A percentile compares a stretch with the other conserved stretches of the same genome.
These are phyloP conservation scores for Colletotrichum gloeosporioides DNA, from an alignment of 2,329 filamentous ascomycete species.

Conservation along the genomic window DNA sequence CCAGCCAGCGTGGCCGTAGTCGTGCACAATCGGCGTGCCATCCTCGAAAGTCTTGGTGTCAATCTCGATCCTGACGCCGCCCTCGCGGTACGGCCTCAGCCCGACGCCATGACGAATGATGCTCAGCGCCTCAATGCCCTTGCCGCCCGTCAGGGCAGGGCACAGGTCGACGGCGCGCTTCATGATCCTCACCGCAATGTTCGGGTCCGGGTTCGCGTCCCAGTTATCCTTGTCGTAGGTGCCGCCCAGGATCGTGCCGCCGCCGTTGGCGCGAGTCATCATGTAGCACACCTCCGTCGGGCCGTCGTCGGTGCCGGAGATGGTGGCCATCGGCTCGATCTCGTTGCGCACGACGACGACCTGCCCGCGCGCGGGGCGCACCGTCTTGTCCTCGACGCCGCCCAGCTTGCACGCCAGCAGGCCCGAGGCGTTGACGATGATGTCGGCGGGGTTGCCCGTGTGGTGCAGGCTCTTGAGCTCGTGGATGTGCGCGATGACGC, in stretches of 20 bases:
- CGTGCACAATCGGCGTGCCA: conserved; percentile 73
- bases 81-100: conserved; percentile 75
- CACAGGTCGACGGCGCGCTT: conserved; percentile 70
- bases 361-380: conserved; percentile 73
- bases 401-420: conserved; percentile 68
- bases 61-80: conserved; percentile 77
- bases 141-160: conserved; percentile 67
- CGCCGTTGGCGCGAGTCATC: conserved; percentile 81
- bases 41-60: conserved; percentile 63
- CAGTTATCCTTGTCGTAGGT: conserved; percentile 81
- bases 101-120: conserved; percentile 85
- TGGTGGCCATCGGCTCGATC: conserved; percentile 70
- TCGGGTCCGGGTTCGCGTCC: conserved; percentile 80
- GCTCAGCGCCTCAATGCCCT: conserved; percentile 75
- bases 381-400: conserved; percentile 68
- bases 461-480: conserved; percentile 66
- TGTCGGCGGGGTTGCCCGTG: conserved; percentile 60
- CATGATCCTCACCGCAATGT: conserved; percentile 85
- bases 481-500: conserved; percentile 60
- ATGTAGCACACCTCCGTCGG: conserved; percentile 77
- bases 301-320: conserved; percentile 77
- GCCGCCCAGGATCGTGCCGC: conserved; percentile 86
- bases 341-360: conserved; percentile 84
- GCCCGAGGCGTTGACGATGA: conserved; percentile 76
- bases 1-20: conserved; percentile 81